Conservation (phyloP, 805 yeast genomes). For the Yamadazyma takamatsuzukensis region DNA sequence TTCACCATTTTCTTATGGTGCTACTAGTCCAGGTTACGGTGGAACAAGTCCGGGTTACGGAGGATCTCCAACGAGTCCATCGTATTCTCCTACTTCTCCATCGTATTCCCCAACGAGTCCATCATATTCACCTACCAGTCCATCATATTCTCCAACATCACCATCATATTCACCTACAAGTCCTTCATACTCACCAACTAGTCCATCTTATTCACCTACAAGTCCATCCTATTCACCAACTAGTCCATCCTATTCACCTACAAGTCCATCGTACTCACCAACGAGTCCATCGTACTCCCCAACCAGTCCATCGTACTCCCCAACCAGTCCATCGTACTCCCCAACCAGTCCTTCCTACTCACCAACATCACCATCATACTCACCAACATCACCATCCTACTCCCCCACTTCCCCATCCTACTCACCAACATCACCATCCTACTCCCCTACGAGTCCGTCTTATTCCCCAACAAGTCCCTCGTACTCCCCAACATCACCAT, state of each 20-base stretch:
- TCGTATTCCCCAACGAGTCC: conserved; percentile 62
- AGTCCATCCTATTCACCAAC: conserved; percentile 77
- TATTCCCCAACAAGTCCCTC: conserved; percentile 69
- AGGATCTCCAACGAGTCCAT: conserved; percentile 64
- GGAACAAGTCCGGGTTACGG: conserved; percentile 75
- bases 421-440: conserved; percentile 66
- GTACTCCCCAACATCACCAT: conserved; percentile 57
- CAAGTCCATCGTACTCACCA: conserved; percentile 59
- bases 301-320: conserved; percentile 76
- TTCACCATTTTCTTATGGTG: conserved; percentile 54
- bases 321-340: conserved; percentile 65
- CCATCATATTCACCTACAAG: conserved; percentile 56
- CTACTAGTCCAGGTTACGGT: conserved; percentile 49
- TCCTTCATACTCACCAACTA: conserved; percentile 60
- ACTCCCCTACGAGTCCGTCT: conserved; percentile 78
- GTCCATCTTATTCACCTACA: conserved; percentile 76
- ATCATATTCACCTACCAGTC: conserved; percentile 69
- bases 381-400: conserved; percentile 62
- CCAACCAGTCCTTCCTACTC: conserved; percentile 81
- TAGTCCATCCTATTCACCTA: conserved; percentile 59
- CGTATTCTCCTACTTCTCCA: conserved; percentile 75
- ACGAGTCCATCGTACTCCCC: conserved; percentile 72
- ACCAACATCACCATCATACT: conserved; percentile 71
- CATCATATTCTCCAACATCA: conserved; percentile 66
- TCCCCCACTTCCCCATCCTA: conserved; percentile 73